Base-by-base conservation (phyloP, 306 rosid species). In the Echinosophora koreensis region DNA sequence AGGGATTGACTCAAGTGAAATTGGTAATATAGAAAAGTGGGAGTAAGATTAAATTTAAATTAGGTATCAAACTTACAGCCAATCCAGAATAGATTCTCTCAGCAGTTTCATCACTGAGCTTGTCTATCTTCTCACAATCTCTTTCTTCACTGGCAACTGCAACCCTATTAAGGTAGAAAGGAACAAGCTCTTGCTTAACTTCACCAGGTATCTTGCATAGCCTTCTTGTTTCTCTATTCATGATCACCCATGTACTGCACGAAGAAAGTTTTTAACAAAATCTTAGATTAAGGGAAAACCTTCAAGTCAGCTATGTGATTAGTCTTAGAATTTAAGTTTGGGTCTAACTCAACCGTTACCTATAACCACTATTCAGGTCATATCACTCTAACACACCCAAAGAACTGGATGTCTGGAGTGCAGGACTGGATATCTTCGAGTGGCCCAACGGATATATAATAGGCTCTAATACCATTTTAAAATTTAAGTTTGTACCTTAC, bases 141-240 rank as follows among this genome's bases (percentile, higher is more conserved):
- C 32, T 76, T 60, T 89, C 79, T 65, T 90, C 89, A 0, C 42
- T 13, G 8, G 93, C 71, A 62, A 92, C 80, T 8, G 97, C 87
- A 37, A 57, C 41, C 85, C 91, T 88, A 13, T 88, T 28, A 12
- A 92, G 73, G 88, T 90, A 89, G 82, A 94, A 92, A 2, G 98
- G 98, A 9, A 47, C 1, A 44, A 92, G 84, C 84, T 94, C 98
- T 74, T 86, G 77, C 64, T 84, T 87, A 5, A 94, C 98, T 83
- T 89, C 90, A 46, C 84, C 89, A 1, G 97, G 98, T 37, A 92
- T 90, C 86, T 92, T 94, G 2, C 84, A 89, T 42, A 92, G 46
- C 74, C 90, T 90, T 88, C 98, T 89, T 34, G 97, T 92, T 87
- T 92, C 92, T 88, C 87, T 87, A 81, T 94, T 92, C 98, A 94